These are phyloP conservation scores for Salvia sclarea DNA, from an alignment of 305 asterid species.

Conservation along the genomic window DNA sequence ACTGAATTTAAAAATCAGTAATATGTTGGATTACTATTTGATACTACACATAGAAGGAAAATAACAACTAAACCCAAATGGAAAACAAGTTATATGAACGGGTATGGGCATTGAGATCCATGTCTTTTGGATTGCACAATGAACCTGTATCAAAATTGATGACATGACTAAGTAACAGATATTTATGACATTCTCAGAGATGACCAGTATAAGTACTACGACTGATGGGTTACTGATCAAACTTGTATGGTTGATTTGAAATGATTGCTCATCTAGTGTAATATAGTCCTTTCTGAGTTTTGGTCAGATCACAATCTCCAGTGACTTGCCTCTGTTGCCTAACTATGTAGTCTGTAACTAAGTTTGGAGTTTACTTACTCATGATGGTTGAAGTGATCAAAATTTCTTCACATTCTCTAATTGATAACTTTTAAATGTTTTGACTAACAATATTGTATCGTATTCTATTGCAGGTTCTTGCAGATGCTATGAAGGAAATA, in stretches of 20 bases:
- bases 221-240: neutral
- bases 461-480: constrained; percentile 71
- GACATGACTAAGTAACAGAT: neutral
- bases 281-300: neutral
- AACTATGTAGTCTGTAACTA: neutral
- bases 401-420: neutral
- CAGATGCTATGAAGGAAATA: constrained; percentile 78
- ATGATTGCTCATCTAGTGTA: neutral
- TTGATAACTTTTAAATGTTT: constrained; percentile 9
- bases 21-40: constrained; percentile 3
- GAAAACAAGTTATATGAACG: neutral
- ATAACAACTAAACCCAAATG: neutral
- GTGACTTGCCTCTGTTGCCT: neutral
- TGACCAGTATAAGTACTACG: neutral
- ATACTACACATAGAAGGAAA: neutral
- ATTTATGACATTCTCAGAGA: constrained; percentile 3
- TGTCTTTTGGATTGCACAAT: constrained; percentile 3
- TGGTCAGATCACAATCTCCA: neutral
- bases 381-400: neutral
- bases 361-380: constrained; percentile 2
- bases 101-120: neutral
- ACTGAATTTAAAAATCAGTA: neutral
- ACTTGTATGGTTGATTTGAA: neutral
- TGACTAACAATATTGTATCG: constrained; percentile 26
- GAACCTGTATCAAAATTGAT: neutral